Conservation (phyloP, 2,329 filamentous ascomycete species). For the Ploettnerulaceae sp. region DNA sequence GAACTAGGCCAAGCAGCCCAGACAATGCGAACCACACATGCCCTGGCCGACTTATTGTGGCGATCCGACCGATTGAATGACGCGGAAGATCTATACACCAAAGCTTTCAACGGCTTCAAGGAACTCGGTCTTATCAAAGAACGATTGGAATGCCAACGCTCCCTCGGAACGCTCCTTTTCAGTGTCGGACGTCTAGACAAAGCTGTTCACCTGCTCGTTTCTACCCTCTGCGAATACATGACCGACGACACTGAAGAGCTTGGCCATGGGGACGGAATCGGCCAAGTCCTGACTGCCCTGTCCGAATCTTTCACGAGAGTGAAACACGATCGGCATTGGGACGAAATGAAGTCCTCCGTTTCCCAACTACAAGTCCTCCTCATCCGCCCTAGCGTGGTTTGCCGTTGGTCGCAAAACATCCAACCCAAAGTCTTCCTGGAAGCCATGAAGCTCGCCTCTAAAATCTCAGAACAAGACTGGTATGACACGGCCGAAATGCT, state of each 20-base stretch:
- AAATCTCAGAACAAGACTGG: conserved; percentile 7
- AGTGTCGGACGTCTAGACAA: conserved; percentile 7
- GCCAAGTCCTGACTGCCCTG: conserved; percentile 6
- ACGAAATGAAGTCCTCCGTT: conserved; percentile 6
- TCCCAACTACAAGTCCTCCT: conserved; percentile 4
- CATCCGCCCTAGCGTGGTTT: conserved; percentile 2
- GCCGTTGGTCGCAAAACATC: conserved; percentile 8
- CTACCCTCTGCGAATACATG: conserved; percentile 8
- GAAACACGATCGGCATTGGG: conserved; percentile 6
- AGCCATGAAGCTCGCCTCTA: conserved; percentile 6
- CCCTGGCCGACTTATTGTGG: conserved; percentile 1
- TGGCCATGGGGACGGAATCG: conserved; percentile 3
- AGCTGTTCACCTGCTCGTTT: conserved; percentile 8
- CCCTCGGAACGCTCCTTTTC: conserved; percentile 8
- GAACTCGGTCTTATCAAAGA: conserved; percentile 1
- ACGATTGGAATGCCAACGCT: conserved; percentile 9
- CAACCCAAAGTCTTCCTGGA: conserved; percentile 8
- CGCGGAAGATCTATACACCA: conserved; percentile 6
- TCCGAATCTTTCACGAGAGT: conserved; percentile 5
- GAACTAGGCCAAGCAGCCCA: conserved; percentile 6
- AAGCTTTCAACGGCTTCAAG: conserved; percentile 5
- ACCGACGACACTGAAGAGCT: conserved; percentile 2
- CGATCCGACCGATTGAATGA: conserved; percentile 1
- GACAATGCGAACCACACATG: conserved; percentile 5
- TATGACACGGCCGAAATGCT: conserved; percentile 11